phyloP scores from a whole-genome alignment of 208 protist species.

The Crithidia acanthocephali region DNA sequence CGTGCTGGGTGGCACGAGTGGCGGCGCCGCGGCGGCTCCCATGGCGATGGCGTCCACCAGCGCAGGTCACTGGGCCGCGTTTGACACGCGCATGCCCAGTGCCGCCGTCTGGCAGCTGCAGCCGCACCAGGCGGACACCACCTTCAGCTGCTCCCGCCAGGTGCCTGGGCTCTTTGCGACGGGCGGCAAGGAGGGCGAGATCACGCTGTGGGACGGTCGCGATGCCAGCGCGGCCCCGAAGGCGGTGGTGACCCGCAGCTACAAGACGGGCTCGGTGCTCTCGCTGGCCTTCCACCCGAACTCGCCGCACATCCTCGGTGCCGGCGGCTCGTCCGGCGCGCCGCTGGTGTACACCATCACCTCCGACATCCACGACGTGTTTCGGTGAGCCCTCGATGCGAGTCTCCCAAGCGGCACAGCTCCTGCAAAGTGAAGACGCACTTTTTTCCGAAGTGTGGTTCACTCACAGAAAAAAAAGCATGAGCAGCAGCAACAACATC shows the following conservation, averaged over 20 bases:
- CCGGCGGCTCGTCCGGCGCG: conserved; percentile 76
- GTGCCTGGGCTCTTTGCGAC: conserved; percentile 85
- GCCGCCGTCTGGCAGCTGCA: conserved; percentile 59
- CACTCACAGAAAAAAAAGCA: no score
- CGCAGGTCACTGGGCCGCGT: conserved; percentile 60
- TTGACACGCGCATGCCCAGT: conserved; percentile 75
- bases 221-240: conserved; percentile 27
- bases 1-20: conserved; percentile 2
- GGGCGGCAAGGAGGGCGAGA: conserved; percentile 85
- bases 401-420: no score
- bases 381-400: conserved; percentile 18
- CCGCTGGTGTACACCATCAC: conserved; percentile 93
- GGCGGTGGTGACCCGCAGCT: conserved; percentile 68
- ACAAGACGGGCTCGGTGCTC: conserved; percentile 86
- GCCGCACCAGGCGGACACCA: conserved; percentile 74
- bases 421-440: no score
- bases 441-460: no score
- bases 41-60: conserved; percentile 76
- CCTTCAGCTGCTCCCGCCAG: conserved; percentile 76
- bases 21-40: conserved; percentile 12
- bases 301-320: conserved; percentile 86
- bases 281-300: conserved; percentile 88
- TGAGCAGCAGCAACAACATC: no score
- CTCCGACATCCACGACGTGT: conserved; percentile 66
- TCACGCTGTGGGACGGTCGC: conserved; percentile 89